phyloP scores from a whole-genome alignment of 108 stramenopile genomes.

The Cyclotella distinguenda region DNA sequence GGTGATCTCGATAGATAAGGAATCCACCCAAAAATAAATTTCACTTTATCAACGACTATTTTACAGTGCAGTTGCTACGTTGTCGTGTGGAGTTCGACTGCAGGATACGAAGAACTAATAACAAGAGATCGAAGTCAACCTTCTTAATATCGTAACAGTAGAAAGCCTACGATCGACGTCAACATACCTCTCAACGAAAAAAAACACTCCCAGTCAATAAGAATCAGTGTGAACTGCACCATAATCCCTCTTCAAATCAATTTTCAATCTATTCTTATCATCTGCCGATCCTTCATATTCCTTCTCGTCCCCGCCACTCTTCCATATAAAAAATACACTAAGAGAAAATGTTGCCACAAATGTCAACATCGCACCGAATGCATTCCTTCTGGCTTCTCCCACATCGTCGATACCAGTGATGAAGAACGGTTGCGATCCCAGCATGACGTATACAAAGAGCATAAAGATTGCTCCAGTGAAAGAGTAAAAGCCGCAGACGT shows the following conservation, averaged over 20 bases:
- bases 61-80: no score
- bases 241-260: slow-evolving; percentile 36
- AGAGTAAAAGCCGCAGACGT: slow-evolving; percentile 45
- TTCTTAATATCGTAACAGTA: no score
- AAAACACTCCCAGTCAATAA: slow-evolving; percentile 15
- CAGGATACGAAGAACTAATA: no score
- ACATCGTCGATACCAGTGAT: slow-evolving; percentile 42
- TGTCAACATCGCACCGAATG: slow-evolving; percentile 38
- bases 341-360: slow-evolving; percentile 32
- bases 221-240: slow-evolving; percentile 36
- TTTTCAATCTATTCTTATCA: slow-evolving; percentile 30
- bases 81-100: no score
- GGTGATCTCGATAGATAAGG: no score
- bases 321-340: slow-evolving; percentile 12
- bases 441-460: slow-evolving; percentile 43
- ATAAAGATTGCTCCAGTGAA: slow-evolving; percentile 41
- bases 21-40: no score
- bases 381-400: slow-evolving; percentile 25
- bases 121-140: no score
- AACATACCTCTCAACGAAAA: background rate
- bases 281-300: slow-evolving; percentile 5
- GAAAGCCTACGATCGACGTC: no score
- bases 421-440: slow-evolving; percentile 44
- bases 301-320: background rate
- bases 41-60: no score